Base-by-base conservation (phyloP, 371 early-diverging fungal genomes). In the Zychaea mexicana region DNA sequence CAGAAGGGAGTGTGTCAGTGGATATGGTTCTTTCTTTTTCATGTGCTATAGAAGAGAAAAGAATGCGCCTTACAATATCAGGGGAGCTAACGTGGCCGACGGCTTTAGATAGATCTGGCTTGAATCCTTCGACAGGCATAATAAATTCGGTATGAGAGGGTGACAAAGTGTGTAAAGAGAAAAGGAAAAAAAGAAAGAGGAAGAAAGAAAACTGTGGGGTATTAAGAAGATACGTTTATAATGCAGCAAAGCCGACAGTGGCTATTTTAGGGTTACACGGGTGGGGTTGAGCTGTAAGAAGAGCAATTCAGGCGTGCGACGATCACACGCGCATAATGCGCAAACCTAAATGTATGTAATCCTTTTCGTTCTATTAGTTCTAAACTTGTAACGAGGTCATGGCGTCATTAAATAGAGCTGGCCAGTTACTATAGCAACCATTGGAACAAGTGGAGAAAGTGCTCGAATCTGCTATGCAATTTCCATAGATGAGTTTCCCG, bases 61-160 rank as follows among this genome's bases (percentile, higher is more conserved):
- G 27, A 30, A 17, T 42, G 4, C 10, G 19, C 3, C 66, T 52
- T 70, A 70, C 71, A 28, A 57, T 36, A 31, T 66, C 71, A 52
- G 78, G 70, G 19, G 58, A 36, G 47, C 64, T 64, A 60, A 75
- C 30, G 67, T 70, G 74, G 30, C 84, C 87, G 59, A 81, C 81
- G 33, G 85, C 84, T 67, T 87, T 87, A 15, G 66, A 62, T 52
- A 79, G 72, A 62, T 85, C 83, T 32, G 81, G 78, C 27, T 61
- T 67, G 46, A 61, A 71, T 60, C 68, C 68, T 65, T 67, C 62
- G 24, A 49, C 49, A 24, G 49, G 49, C 49, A 49, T 49, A 1
- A 22, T 46, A 36, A 10, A 10, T 36, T 36, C 15, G 8, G 8
- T 36, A 10, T 36, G 36, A 36, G 36, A 0, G 15, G 15, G 36